Evolutionary conservation across 2,329 filamentous ascomycete species (phyloP), one percentile per base, ranked within the genome.

Genomic region (Elsinoe arachidis): DNA sequence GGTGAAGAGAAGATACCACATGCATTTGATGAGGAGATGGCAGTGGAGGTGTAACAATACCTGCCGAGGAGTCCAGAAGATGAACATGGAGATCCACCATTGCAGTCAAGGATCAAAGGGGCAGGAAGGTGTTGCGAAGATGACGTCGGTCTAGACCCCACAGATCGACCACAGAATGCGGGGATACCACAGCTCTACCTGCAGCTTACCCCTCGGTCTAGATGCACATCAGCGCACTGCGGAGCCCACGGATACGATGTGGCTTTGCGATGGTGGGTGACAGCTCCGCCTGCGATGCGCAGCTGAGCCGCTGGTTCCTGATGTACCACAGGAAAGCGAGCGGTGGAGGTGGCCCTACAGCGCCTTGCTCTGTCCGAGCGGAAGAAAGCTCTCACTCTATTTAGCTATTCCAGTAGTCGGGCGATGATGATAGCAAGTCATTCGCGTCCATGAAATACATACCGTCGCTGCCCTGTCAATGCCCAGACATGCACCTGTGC

Each of bases 381-480:
- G 26, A 30, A 30, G 26, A 30, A 5, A 4, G 26, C 4, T 2
- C 5, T 30, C 26, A 30, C 26, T 30, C 2, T 30, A 7, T 30
- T 30, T 7, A 30, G 26, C 26, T 9, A 4, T 30, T 7, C 7
- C 4, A 30, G 26, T 30, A 30, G 26, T 30, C 9, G 26, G 9
- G 6, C 3, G 3, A 26, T 3, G 23, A n/a, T 6, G 6, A 3
- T 26, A 26, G 23, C 23, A 26, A 26, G 23, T 26, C 3, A 26
- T 26, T 6, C 23, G 23, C 23, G 23, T 26, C 3, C 23, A 26
- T 26, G 3, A 6, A 26, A 26, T 26, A 6, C 23, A 26, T 26
- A 26, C 23, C 23, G 6, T 51, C 10, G 7, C n/a, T 37, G 30
- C 14, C 30, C 49, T 14, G 74, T 76, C 2, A 73, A 72, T 51